Base-by-base conservation (phyloP, 2,329 filamentous ascomycete genomes). In the Botrytis porri region DNA sequence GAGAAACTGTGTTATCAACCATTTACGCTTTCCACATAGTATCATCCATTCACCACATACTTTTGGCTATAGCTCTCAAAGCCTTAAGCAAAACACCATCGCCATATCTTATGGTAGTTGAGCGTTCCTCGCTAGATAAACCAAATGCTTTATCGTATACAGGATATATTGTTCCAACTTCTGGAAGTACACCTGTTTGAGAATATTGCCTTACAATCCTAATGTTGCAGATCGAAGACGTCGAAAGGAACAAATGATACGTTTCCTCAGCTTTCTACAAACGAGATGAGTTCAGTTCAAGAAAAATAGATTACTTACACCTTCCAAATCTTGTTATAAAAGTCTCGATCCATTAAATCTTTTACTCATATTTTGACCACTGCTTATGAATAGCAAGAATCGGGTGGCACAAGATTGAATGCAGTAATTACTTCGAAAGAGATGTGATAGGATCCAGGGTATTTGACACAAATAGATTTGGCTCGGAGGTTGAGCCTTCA, bases 401-500 rank as follows among this genome's bases (percentile, higher is more conserved):
- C 9, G 5, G 20, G 29, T 37, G 25, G 39, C 18, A 37, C 5
- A 41, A 9, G 1, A 51, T 6, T 51, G 3, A 22, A 66, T 48
- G 7, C 22, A 12, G 2, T 45, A n/a, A 14, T 22, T 51, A 66
- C 43, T 77, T 77, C 3, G 70, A 48, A 29, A 83, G 74, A 25
- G 82, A 82, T 16, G 82, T 81, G 29, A 83, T 75, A 25, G 81
- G 81, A 73, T 84, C 82, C 41, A 80, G 18, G 75, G 9, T 83
- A 43, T 82, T 84, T 63, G 82, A 82, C 54, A 82, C 57, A 73
- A 84, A 82, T 8, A 84, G 76, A 48, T 83, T 79, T 29, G 82
- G 82, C 72, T 82, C 83, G 5, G 80, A 77, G 32, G 80, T 82
- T 43, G 43, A 32, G n/a, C 25, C 43, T 66, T 37, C 63, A 22